These are phyloP conservation scores for Schizothecium vesticola DNA, from an alignment of 495 filamentous ascomycete species.

Conservation along the genomic window DNA sequence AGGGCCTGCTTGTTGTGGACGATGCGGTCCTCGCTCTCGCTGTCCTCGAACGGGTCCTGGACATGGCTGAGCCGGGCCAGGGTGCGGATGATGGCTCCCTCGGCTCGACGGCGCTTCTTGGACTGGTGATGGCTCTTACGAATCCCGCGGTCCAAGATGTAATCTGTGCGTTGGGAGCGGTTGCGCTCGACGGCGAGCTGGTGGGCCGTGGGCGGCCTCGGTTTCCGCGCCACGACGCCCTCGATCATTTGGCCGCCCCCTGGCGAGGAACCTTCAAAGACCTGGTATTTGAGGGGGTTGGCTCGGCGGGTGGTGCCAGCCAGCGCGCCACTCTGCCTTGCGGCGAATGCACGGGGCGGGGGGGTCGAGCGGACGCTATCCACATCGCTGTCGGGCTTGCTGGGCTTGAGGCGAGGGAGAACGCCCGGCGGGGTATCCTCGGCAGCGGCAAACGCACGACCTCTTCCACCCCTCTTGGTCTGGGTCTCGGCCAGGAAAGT, in stretches of 20 bases:
- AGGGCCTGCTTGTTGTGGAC: constrained; percentile 26
- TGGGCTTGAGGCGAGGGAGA: constrained; percentile 47
- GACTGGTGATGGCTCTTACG: constrained; percentile 56
- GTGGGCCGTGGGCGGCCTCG: constrained; percentile 83
- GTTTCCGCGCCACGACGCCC: constrained; percentile 43
- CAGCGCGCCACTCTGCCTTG: constrained; percentile 31
- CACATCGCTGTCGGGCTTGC: constrained; percentile 53
- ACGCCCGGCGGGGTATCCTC: constrained; percentile 59
- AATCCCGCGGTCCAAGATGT: constrained; percentile 73
- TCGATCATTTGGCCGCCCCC: constrained; percentile 36
- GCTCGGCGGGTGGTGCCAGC: constrained; percentile 35
- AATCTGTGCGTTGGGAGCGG: constrained; percentile 78
- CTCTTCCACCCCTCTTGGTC: constrained; percentile 35
- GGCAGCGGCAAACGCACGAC: constrained; percentile 27
- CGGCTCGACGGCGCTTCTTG: constrained; percentile 52
- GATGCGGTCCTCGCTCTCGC: constrained; percentile 64
- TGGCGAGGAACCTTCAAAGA: constrained; percentile 49
- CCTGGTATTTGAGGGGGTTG: constrained; percentile 45
- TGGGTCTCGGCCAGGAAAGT: constrained; percentile 46
- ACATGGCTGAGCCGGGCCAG: constrained; percentile 62
- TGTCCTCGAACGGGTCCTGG: constrained; percentile 68
- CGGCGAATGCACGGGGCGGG: constrained; percentile 44
- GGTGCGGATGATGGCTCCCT: constrained; percentile 62
- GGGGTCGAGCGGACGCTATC: constrained; percentile 56
- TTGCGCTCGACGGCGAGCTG: constrained; percentile 90